A percentile compares a stretch with the other conserved stretches of the same genome.
Evolutionary conservation across 1,284 basidiomycete genomes (phyloP).

Genomic region (Puccinia brachypodii): DNA sequence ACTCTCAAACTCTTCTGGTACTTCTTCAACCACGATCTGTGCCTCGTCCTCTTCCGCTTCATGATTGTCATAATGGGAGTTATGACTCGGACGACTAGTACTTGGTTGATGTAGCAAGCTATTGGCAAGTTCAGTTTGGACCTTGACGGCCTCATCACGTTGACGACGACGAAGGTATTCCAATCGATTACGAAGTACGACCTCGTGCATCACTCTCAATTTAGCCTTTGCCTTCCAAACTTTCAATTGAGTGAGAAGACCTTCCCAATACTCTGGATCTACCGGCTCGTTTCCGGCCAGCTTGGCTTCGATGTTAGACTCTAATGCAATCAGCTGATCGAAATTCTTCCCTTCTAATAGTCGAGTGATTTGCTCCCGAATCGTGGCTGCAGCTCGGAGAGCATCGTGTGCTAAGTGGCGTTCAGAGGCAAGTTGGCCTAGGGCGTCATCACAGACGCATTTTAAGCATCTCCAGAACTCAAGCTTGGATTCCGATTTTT

Average conservation of each 20-base stretch:
- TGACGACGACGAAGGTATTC: slow-evolving; percentile 93
- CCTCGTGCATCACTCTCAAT: slow-evolving; percentile 86
- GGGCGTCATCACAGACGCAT: slow-evolving; percentile 86
- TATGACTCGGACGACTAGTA: slow-evolving; percentile 58
- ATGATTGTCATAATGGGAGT: slow-evolving; percentile 59
- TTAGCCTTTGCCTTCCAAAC: slow-evolving; percentile 99
- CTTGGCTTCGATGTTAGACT: slow-evolving; percentile 82
- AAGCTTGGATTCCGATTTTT: slow-evolving; percentile 78
- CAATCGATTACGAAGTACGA: slow-evolving; percentile 89
- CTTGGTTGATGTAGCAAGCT: slow-evolving; percentile 65
- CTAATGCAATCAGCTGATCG: slow-evolving; percentile 77
- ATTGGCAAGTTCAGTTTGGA: slow-evolving; percentile 84
- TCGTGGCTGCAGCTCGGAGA: slow-evolving; percentile 65
- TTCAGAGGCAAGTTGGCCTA: slow-evolving; percentile 71
- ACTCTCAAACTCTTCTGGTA: slow-evolving; percentile 45
- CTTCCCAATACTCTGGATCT: slow-evolving; percentile 98
- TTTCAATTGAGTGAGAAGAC: slow-evolving; percentile 82
- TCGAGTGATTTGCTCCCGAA: slow-evolving; percentile 73
- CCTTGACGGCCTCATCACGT: slow-evolving; percentile 86
- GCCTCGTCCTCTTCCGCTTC: slow-evolving; percentile 50
- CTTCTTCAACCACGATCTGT: slow-evolving; percentile 16
- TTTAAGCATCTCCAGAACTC: slow-evolving; percentile 99
- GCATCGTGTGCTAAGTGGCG: slow-evolving; percentile 62
- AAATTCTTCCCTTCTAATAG: slow-evolving; percentile 77
- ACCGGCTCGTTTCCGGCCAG: slow-evolving; percentile 87